Evolutionary conservation across 208 protist species (phyloP), one percentile per base, ranked within the genome.

Genomic region (Trypanosoma theileri): DNA sequence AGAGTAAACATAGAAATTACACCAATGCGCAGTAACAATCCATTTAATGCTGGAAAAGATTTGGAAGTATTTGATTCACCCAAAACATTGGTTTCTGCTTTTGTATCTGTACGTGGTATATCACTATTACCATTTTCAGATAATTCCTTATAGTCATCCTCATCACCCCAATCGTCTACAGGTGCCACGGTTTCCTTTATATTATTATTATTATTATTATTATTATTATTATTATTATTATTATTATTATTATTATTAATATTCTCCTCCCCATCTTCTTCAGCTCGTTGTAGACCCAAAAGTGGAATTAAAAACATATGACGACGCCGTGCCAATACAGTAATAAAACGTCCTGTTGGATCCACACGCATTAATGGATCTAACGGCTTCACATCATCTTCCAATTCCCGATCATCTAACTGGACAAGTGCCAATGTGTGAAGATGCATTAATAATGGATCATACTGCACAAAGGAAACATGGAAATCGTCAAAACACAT

Each of bases 401-500:
- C 57, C 22, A 82, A 56, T 59, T 85, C 75, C 0, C 90, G 77
- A 44, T 96, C 88, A 55, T 93, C 86, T 3, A 96, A 69, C 62
- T 94, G 91, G 4, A 96, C 79, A 10, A 96, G 81, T 7, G 78
- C 80, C 0, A 96, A 66, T 1, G 91, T 94, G 61, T 89, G 81
- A 45, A 91, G 84, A 54, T 81, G 73, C 57, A 79, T 62, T 0
- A 66, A 66, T 7, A 87, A 17, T 1, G 86, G 68, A 77, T 94
- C 85, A 60, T 85, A 92, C 55, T 81, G 73, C 19, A 96, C 44
- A 61, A 96, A 82, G 3, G 91, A 94, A 19, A 94, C 60, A 75
- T 94, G 91, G 55, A 88, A 88, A 65, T 96, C 85, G 59, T 94
- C 89, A 62, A 96, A 85, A 17, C 91, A 81, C 41, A 93, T 69